phyloP scores from a whole-genome alignment of 805 yeast species.

The Candida vartiovaarae region DNA sequence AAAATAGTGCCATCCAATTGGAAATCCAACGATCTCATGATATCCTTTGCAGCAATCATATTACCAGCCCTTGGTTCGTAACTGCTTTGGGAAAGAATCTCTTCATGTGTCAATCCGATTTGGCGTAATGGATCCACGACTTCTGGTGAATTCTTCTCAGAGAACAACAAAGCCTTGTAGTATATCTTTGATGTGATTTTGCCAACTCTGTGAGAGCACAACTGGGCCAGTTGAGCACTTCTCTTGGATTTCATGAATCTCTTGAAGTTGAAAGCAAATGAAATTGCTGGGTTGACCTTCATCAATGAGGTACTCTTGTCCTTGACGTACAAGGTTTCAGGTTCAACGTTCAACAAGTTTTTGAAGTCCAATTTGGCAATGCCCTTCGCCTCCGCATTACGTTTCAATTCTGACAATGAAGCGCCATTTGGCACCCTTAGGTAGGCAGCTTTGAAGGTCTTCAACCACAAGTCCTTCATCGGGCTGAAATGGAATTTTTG shows the following conservation, averaged over 20 bases:
- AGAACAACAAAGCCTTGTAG: conserved; percentile 42
- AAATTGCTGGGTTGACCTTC: conserved; percentile 41
- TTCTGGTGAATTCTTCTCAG: conserved; percentile 51
- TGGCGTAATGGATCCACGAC: conserved; percentile 32
- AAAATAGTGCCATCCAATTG: conserved; percentile 37
- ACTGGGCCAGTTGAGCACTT: conserved; percentile 51
- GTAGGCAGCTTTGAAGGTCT: conserved; percentile 35
- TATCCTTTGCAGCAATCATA: conserved; percentile 37
- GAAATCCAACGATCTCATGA: conserved; percentile 35
- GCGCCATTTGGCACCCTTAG: conserved; percentile 29
- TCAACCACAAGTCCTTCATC: conserved; percentile 31
- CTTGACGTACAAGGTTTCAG: conserved; percentile 23
- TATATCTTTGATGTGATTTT: conserved; percentile 59
- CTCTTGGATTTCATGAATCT: conserved; percentile 65
- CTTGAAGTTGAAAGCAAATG: conserved; percentile 55
- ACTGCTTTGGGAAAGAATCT: conserved; percentile 23
- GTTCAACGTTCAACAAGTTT: conserved; percentile 28
- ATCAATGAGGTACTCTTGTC: conserved; percentile 31
- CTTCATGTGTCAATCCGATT: conserved; percentile 47
- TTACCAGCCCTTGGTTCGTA: conserved; percentile 26
- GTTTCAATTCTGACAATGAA: conserved; percentile 46
- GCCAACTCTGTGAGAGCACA: conserved; percentile 67
- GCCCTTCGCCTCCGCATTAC: conserved; percentile 54
- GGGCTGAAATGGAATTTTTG: conserved; percentile 30
- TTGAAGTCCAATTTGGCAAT: conserved; percentile 32